phyloP scores from a whole-genome alignment of 306 rosid species.

The Lathyrus oleraceus region DNA sequence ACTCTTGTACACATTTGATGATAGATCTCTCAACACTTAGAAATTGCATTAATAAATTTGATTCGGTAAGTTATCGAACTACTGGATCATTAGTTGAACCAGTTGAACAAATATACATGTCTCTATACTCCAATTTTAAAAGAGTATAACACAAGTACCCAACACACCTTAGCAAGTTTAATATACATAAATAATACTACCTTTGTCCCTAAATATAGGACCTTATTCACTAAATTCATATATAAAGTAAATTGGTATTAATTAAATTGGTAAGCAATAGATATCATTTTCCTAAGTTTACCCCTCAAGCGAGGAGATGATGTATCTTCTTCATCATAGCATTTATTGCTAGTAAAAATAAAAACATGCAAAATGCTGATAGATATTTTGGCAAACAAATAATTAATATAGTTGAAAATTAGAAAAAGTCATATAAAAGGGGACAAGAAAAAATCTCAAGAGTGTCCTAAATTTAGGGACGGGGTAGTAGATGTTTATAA shows the following conservation, averaged over 20 bases:
- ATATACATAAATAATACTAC: neutral
- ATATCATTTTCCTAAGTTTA: neutral
- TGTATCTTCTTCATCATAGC: neutral
- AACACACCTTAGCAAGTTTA: neutral
- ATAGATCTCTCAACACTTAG: neutral
- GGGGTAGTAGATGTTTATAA: neutral
- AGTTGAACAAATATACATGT: neutral
- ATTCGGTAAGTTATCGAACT: neutral
- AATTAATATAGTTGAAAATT: neutral
- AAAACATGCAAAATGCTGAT: neutral
- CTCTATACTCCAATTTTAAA: neutral
- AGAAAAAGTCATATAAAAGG: neutral
- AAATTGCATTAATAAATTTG: neutral
- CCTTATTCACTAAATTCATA: neutral
- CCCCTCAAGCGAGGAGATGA: neutral
- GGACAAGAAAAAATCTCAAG: neutral
- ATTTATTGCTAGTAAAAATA: neutral
- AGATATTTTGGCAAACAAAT: neutral
- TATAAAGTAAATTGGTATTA: neutral
- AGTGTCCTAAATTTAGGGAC: neutral
- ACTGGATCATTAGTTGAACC: neutral
- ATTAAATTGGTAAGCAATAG: neutral
- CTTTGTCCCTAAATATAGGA: neutral
- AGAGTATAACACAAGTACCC: neutral
- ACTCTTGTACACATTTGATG: neutral